Conservation (phyloP, 352 stramenopile species). For the Phytophthora pisi region DNA sequence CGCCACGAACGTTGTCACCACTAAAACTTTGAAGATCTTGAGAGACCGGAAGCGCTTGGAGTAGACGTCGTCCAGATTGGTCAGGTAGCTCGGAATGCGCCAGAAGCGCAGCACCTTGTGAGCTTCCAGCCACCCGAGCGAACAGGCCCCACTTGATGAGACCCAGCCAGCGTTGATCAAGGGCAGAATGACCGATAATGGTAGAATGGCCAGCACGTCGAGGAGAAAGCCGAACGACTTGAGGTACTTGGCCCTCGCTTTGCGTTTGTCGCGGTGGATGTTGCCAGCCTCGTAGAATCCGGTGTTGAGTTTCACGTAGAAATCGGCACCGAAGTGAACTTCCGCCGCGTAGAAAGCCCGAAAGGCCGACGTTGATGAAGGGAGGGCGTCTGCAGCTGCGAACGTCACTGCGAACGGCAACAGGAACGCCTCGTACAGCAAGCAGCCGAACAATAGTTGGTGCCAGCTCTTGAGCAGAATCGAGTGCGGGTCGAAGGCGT, state of each 20-base stretch:
- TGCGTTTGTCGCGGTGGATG: slow-evolving; percentile 46
- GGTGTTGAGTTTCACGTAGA: slow-evolving; percentile 67
- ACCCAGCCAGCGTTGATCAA: not conserved
- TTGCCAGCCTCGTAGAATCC: slow-evolving; percentile 67
- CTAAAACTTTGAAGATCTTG: slow-evolving; percentile 58
- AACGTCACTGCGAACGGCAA: slow-evolving; percentile 50
- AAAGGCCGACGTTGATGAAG: not conserved
- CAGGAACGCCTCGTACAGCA: slow-evolving; percentile 62
- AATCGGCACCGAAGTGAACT: slow-evolving; percentile 49
- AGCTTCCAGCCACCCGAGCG: slow-evolving; percentile 46
- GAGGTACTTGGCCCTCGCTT: slow-evolving; percentile 45
- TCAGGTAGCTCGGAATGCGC: slow-evolving; percentile 51
- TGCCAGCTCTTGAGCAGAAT: slow-evolving; percentile 53
- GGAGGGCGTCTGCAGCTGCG: not conserved
- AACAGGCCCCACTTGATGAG: not conserved
- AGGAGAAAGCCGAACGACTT: slow-evolving; percentile 9
- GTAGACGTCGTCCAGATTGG: slow-evolving; percentile 60
- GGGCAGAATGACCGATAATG: slow-evolving; percentile 41
- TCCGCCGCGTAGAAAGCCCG: slow-evolving; percentile 43
- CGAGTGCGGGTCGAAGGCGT: slow-evolving; percentile 59
- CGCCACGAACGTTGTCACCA: slow-evolving; percentile 41
- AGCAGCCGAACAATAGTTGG: slow-evolving; percentile 45
- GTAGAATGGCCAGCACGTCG: slow-evolving; percentile 48
- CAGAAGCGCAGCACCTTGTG: slow-evolving; percentile 60
- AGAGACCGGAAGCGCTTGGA: slow-evolving; percentile 54